Conservation (phyloP, 192 early-diverging fungal species). For the Linderina pennispora region DNA sequence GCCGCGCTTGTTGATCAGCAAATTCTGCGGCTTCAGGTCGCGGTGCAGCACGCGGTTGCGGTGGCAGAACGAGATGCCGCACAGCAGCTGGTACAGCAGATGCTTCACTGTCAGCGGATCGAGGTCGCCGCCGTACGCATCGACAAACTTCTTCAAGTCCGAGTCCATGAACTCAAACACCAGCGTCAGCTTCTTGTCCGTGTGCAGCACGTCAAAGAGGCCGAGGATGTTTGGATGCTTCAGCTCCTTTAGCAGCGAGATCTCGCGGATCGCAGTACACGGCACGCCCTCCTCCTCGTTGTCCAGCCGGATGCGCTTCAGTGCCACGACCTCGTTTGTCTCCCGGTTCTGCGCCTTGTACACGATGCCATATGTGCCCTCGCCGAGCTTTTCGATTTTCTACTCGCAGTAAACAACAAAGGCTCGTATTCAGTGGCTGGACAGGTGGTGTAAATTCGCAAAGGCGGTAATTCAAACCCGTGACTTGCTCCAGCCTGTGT, state of each 20-base stretch:
- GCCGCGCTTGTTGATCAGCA: slow-evolving; percentile 92
- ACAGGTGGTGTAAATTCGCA: too few species aligned
- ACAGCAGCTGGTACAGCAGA: slow-evolving; percentile 95
- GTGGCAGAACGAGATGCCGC: slow-evolving; percentile 97
- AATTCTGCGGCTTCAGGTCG: slow-evolving; percentile 83
- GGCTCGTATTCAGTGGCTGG: too few species aligned
- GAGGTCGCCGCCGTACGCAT: slow-evolving; percentile 76
- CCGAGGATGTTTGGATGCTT: slow-evolving; percentile 69
- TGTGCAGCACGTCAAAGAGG: slow-evolving; percentile 95
- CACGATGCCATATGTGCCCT: slow-evolving; percentile 98
- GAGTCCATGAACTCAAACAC: slow-evolving; percentile 99
- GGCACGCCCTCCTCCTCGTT: slow-evolving; percentile 84
- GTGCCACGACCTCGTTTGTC: slow-evolving; percentile 92
- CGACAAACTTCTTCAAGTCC: slow-evolving; percentile 98
- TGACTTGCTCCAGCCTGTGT: too few species aligned
- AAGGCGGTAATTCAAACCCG: too few species aligned
- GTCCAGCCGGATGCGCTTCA: slow-evolving; percentile 89
- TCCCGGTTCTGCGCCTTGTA: slow-evolving; percentile 98
- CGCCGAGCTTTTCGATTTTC: slow-evolving; percentile 98
- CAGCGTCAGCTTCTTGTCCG: slow-evolving; percentile 95
- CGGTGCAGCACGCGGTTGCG: slow-evolving; percentile 93
- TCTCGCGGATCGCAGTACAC: slow-evolving; percentile 75
- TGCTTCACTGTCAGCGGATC: slow-evolving; percentile 83
- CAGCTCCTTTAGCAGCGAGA: slow-evolving; percentile 76
- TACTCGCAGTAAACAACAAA: too few species aligned